Base-by-base conservation (phyloP, 345 rosid species). In the Bretschneidera sinensis region DNA sequence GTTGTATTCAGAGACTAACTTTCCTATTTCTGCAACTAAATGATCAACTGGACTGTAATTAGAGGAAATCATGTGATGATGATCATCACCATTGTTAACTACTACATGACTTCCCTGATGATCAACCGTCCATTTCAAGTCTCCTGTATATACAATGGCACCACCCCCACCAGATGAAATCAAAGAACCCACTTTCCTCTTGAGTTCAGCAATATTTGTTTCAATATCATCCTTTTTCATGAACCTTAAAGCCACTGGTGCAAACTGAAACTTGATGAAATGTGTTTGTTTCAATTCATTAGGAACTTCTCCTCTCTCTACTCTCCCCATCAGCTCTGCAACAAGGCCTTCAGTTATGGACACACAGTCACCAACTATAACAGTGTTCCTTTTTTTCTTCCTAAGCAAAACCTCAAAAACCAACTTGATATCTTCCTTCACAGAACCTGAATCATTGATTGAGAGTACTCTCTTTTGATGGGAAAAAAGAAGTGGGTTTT, bases 271-370 rank as follows among this genome's bases (percentile, higher is more conserved):
- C 66, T 83, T 83, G 54, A 91, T 67, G 68, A 91, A 79, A 63
- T 68, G 83, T 11, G 80, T 74, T 33, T 73, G 71, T 48, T 81
- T 91, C 60, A 91, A 67, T 70, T 79, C 86, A 25, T 71, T 63
- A 19, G 96, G 97, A 70, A 85, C 88, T 24, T 86, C 94, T 57
- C 88, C 94, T 76, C 68, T 84, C 63, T 86, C 91, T 9, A 88
- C 55, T 55, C 82, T 86, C 49, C 70, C 63, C 78, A 71, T 74
- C 45, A 88, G 70, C 66, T 88, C 89, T 33, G 76, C 68, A 39
- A 81, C 73, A 9, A 85, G 78, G 4, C 81, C 85, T 68, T 91
- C 94, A 0, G 81, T 79, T 35, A 65, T 24, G 54, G 91, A 70
- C 6, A 74, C 64, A 51, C 78, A 76, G 68, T 91, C 98, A 17